A percentile compares a stretch with the other conserved stretches of the same genome.
Conservation (phyloP, 2,329 filamentous ascomycete species). For the Exophiala aquamarina region DNA sequence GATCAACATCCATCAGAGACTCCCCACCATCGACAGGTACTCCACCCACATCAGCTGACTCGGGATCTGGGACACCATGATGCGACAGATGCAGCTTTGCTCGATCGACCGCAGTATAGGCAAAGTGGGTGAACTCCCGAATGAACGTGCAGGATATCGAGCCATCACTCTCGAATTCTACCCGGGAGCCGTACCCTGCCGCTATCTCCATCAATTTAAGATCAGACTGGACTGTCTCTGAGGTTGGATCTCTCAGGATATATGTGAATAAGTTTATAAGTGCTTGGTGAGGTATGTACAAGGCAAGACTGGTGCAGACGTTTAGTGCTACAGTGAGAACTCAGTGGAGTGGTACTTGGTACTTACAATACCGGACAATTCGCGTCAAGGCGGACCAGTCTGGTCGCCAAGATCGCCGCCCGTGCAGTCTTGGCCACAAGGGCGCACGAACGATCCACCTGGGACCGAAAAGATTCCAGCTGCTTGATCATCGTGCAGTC, state of each 20-base stretch:
- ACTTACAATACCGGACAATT: slow-evolving; percentile 5
- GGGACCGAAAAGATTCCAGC: neutral
- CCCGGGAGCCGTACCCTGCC: neutral
- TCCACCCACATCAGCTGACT: no score
- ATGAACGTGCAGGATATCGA: no score
- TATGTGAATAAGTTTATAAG: slow-evolving; percentile 4
- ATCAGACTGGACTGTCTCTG: neutral
- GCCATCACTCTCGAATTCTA: no score
- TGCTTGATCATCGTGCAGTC: neutral
- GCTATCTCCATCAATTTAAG: slow-evolving; percentile 3
- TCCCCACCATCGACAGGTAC: no score
- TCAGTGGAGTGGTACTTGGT: no score
- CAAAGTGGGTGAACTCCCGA: no score
- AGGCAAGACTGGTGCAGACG: neutral
- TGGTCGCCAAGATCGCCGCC: slow-evolving; percentile 3
- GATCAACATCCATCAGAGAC: no score
- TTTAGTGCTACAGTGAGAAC: neutral
- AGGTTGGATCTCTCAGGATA: neutral
- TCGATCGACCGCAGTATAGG: no score
- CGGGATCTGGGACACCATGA: no score
- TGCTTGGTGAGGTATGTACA: slow-evolving; percentile 1
- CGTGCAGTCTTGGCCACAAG: slow-evolving; percentile 5
- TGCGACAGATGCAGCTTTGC: no score
- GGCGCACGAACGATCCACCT: slow-evolving; percentile 3
- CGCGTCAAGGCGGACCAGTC: slow-evolving; percentile 5